Base-by-base conservation (phyloP, 2,329 filamentous ascomycete genomes). In the Pseudogymnoascus sp. region DNA sequence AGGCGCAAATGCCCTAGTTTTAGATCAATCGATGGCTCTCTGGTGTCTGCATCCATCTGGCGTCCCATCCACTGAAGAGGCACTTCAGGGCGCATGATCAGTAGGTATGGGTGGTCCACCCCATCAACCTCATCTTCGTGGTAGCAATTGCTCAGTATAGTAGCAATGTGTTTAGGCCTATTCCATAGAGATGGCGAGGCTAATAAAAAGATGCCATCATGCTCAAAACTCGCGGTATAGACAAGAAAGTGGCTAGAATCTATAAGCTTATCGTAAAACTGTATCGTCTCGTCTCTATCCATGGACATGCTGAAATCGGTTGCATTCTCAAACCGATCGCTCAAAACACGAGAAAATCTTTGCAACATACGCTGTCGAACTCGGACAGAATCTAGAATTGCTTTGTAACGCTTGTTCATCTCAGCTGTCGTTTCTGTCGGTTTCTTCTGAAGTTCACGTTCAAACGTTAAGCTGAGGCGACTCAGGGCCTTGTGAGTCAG, bases 341-440 rank as follows among this genome's bases (percentile, higher is more conserved):
- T 93, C 62, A 99, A 77, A 73, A 96, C 91, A 68, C 92, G 86
- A 16, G 91, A 95, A 76, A 97, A 97, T 65, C 95, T 90, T 73
- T 97, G 96, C 67, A 99, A 82, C 84, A 97, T 97, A 75, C 95
- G 85, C 76, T 99, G 95, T 21, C 95, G 87, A 64, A 97, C 93
- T 71, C 95, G 91, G 21, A 97, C 96, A 0, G 95, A 97, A 74
- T 99, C 95, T 2, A 99, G 79, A 67, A 93, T 92, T 66, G 91
- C 89, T 77, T 97, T 97, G 80, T 97, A 99, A 53, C 95, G 86
- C 78, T 96, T 97, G 75, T 95, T 96, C 89, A 97, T 96, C 67
- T 97, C 93, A 7, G 85, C 79, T 0, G 88, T 85, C 63, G 88
- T 89, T 76, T 97, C 93, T 69, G 92, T 91, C 1, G 90, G 88